Percentiles rank a stretch among this genome's conserved stretches.
Conservation (phyloP, 2,329 filamentous ascomycete genomes). For the Xylaria sp. region DNA sequence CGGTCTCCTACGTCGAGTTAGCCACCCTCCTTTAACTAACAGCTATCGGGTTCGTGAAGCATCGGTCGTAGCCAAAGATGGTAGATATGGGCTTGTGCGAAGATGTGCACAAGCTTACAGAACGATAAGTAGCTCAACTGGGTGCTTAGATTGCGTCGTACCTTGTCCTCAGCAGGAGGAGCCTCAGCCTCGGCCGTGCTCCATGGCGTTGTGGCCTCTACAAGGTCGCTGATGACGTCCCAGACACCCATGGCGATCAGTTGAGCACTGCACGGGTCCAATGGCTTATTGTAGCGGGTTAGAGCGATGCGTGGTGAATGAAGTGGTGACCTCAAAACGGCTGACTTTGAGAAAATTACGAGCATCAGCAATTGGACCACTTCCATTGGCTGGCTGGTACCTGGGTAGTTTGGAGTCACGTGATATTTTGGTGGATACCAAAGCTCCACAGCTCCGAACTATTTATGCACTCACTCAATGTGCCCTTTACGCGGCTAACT, state of each 20-base stretch:
- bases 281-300: slow-evolving; percentile 54
- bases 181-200: slow-evolving; percentile 73
- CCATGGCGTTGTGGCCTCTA: slow-evolving; percentile 74
- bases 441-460: slow-evolving; percentile 29
- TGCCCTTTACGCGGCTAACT: background rate
- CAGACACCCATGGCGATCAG: slow-evolving; percentile 72
- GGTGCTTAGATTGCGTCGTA: slow-evolving; percentile 45
- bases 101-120: background rate
- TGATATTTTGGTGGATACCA: slow-evolving; percentile 39
- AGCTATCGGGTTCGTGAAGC: background rate
- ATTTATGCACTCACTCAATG: background rate
- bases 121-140: slow-evolving; percentile 26
- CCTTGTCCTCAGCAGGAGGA: slow-evolving; percentile 73
- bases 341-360: slow-evolving; percentile 53
- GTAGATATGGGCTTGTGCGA: background rate
- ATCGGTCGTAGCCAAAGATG: background rate
- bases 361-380: slow-evolving; percentile 61
- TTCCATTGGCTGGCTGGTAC: slow-evolving; percentile 57
- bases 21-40: slow-evolving; percentile 5
- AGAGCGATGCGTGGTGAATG: slow-evolving; percentile 47
- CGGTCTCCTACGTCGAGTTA: slow-evolving; percentile 36
- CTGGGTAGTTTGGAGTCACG: slow-evolving; percentile 45
- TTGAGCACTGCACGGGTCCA: slow-evolving; percentile 52
- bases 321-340: slow-evolving; percentile 44
- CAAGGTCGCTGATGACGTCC: slow-evolving; percentile 71